Evolutionary conservation across 352 stramenopile genomes (phyloP), one percentile per base, ranked within the genome.

Genomic region (Achlya hypogyna): DNA sequence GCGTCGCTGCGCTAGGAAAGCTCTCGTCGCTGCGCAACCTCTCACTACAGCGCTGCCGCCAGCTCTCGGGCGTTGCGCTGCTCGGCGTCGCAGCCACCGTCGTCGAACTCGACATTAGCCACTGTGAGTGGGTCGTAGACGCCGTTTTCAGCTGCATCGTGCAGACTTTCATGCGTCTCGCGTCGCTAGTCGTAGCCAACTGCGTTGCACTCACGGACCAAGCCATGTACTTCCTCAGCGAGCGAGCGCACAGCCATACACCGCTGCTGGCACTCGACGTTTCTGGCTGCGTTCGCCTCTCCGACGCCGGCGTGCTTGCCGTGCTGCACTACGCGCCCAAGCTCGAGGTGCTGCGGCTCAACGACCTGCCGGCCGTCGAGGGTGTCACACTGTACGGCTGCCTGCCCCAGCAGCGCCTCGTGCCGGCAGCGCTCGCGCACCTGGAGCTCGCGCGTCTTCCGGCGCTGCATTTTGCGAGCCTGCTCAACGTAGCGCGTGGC

Each of bases 181-280:
- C 56, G 27, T 60, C 45, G n/a, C 31, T 67, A 12, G 12, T 22
- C 45, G n/a, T 67, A 6, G 47, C 47, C n/a, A 16, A 76, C 63
- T 93, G 84, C 49, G 74, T 75, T 31, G 69, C 70, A 18, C 54
- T 93, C 27, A 90, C 81, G 14, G 82, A 90, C 75, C 90, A 90
- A 49, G 82, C 81, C 20, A 69, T 91, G 35, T 76, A 71, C 34
- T 75, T 77, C 0, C 87, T 91, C 45, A 71, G 74, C 8, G 84
- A 93, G 62, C 29, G 40, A 12, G 59, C 70, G 4, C 40, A 69
- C 16, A n/a, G 49, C 9, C 62, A 53, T 2, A 25, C 65, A 14
- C 62, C 71, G 27, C 67, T 91, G 28, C 74, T 75, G 1, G 53
- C 51, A n/a, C 60, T 93, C 6, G 72, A 91, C 70, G 63, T 91